phyloP scores from a whole-genome alignment of 192 early-diverging fungal genomes.

The Thamnidium elegans region DNA sequence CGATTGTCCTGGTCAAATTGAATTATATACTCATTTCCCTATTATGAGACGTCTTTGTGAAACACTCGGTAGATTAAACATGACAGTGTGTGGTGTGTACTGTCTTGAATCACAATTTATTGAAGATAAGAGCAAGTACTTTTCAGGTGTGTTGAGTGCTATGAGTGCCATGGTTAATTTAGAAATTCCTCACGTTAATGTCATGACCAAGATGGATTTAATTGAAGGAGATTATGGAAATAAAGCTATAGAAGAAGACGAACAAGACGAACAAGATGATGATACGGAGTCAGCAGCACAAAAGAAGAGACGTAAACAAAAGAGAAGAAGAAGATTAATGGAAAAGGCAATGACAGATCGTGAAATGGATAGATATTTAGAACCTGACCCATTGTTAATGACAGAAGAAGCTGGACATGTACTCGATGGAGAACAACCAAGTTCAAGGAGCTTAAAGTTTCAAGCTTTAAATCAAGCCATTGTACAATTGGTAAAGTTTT shows the following conservation, averaged over 20 bases:
- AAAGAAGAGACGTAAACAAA: constrained; percentile 21
- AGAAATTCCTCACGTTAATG: constrained; percentile 98
- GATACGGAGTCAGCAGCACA: background rate
- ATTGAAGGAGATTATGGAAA: constrained; percentile 46
- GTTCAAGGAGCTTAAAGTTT: constrained; percentile 56
- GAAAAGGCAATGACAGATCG: constrained; percentile 53
- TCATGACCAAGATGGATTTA: constrained; percentile 97
- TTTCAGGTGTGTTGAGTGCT: constrained; percentile 93
- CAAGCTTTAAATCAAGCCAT: constrained; percentile 86
- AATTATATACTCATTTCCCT: constrained; percentile 97
- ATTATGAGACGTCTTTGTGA: constrained; percentile 86
- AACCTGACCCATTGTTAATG: constrained; percentile 86
- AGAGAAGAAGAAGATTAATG: constrained; percentile 12
- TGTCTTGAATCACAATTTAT: constrained; percentile 92
- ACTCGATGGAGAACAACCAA: constrained; percentile 57
- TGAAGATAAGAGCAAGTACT: constrained; percentile 94
- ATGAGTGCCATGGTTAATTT: constrained; percentile 95
- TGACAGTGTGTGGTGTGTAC: constrained; percentile 92
- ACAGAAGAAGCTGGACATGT: constrained; percentile 56
- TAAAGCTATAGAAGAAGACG: constrained; percentile 22
- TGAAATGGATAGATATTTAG: constrained; percentile 80
- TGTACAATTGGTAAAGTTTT: constrained; percentile 65
- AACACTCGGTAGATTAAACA: constrained; percentile 64
- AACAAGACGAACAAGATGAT: constrained; percentile 43
- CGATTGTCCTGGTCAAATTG: constrained; percentile 98